Evolutionary conservation across 2,329 filamentous ascomycete species (phyloP).

Genomic region (Canariomyces notabilis): DNA sequence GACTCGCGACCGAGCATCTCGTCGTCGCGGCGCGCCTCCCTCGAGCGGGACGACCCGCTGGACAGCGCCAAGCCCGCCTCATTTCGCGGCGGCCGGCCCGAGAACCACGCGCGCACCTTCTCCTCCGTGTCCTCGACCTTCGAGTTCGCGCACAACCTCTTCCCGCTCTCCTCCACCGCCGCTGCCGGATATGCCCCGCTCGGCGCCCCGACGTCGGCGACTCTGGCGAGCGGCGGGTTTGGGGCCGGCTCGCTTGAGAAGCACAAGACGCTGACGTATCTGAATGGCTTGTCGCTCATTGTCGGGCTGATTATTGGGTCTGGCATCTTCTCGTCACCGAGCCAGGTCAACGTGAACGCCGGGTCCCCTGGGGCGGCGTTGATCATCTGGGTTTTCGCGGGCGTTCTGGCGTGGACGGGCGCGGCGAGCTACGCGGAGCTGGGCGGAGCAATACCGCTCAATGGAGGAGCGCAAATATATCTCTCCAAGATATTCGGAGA

Average conservation of each 20-base stretch:
- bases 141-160: constrained; percentile 89
- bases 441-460: constrained; percentile 90
- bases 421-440: constrained; percentile 93
- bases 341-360: constrained; percentile 85
- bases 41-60: constrained; percentile 80
- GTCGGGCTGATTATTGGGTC: constrained; percentile 93
- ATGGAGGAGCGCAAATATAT: constrained; percentile 91
- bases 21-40: constrained; percentile 86
- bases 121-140: constrained; percentile 92
- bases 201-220: constrained; percentile 63
- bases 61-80: constrained; percentile 53
- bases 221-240: constrained; percentile 50
- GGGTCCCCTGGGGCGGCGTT: constrained; percentile 87
- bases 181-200: constrained; percentile 77
- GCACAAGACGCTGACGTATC: constrained; percentile 89
- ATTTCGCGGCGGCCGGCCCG: constrained; percentile 26
- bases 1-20: constrained; percentile 80
- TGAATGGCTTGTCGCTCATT: constrained; percentile 88
- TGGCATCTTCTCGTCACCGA: constrained; percentile 92
- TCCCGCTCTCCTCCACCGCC: constrained; percentile 80
- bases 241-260: constrained; percentile 84
- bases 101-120: constrained; percentile 62
- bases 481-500: constrained; percentile 95
- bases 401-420: constrained; percentile 92
- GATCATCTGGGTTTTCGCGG: constrained; percentile 86